Evolutionary conservation across 345 rosid species (phyloP), one percentile per base, ranked within the genome.

Genomic region (Lenwebbia sp.): DNA sequence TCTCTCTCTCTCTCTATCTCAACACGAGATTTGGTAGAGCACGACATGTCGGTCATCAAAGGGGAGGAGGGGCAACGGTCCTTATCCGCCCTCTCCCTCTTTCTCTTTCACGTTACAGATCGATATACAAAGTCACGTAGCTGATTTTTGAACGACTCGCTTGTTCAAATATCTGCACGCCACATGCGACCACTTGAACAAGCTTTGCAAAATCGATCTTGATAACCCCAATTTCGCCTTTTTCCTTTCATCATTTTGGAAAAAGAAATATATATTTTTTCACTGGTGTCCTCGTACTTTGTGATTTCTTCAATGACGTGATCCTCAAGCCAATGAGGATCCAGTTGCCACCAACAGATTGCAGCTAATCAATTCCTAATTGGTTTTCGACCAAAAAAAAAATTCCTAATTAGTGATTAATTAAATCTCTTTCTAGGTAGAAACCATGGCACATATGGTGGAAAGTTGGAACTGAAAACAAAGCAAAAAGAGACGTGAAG

Each of bases 381-480:
- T 13, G 1, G 28, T 47, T n/a, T n/a, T n/a, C n/a, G n/a, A n/a
- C n/a, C n/a, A n/a, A n/a, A n/a, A n/a, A n/a, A n/a, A n/a, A n/a
- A 1, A 50, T 50, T 50, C 52, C 52, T 50, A 40, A 83, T 30
- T 13, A 2, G 28, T 47, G 14, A 55, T 52, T 3, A 7, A 84
- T 13, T 3, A 11, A 44, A 51, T 23, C 30, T 28, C 76, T 28
- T 87, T 85, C 88, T 86, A 25, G 92, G 83, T 58, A 87, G 91
- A 87, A 84, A 83, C 88, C 81, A 87, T 85, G 90, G 62, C 88
- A 47, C 83, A 30, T 58, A 15, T 81, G 17, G 82, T 83, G 92
- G 90, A 44, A 37, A 83, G 57, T 19, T 74, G 90, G 88, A 81
- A 22, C 89, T 84, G 87, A 89, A 84, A 89, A 84, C 89, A 13